Base-by-base conservation (phyloP, 106 monocot species). In the Iris macrosiphon region DNA sequence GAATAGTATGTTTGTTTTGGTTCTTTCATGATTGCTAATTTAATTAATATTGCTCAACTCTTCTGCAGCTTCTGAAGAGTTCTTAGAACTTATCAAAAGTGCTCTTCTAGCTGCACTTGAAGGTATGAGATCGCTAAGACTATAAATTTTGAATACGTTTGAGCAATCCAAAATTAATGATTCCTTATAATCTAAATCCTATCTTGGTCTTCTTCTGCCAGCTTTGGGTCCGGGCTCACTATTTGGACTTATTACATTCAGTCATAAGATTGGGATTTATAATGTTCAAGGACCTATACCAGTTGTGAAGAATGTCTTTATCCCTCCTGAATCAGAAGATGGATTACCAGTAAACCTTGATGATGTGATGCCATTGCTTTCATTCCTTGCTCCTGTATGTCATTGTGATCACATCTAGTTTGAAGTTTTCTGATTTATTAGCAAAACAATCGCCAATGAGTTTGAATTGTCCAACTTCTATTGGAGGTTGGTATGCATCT, bases 241-340 rank as follows among this genome's bases (percentile, higher is more conserved):
- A 50, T 98, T 98, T 72, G 98, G 98, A 44, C 77, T 98, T 26
- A 69, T 98, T 51, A 87, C 87, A 19, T 83, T 91, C 80, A 91
- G 90, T 67, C 91, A 98, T 38, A 98, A 98, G 64, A 91, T 98
- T 30, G 98, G 98, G 9, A 42, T 98, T 40, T 98, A 98, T 78
- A 91, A 98, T 78, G 83, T 98, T 64, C 98, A 98, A 70, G 98
- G 91, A 4, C 80, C 98, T 47, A 79, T 91, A 61, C 87, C 98
- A 21, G 75, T 98, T 37, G 83, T 91, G 34, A 98, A 98, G 64
- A 87, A 98, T 75, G 77, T 98, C 68, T 87, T 91, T 46, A 78
- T 98, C 8, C 87, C 76, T 46, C 80, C 91, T 50, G 93, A 94
- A 52, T 51, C 70, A 41, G 91, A 91, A 22, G 66, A 40, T 45